phyloP scores from a whole-genome alignment of 192 early-diverging fungal genomes.

The Backusella psychrophila region DNA sequence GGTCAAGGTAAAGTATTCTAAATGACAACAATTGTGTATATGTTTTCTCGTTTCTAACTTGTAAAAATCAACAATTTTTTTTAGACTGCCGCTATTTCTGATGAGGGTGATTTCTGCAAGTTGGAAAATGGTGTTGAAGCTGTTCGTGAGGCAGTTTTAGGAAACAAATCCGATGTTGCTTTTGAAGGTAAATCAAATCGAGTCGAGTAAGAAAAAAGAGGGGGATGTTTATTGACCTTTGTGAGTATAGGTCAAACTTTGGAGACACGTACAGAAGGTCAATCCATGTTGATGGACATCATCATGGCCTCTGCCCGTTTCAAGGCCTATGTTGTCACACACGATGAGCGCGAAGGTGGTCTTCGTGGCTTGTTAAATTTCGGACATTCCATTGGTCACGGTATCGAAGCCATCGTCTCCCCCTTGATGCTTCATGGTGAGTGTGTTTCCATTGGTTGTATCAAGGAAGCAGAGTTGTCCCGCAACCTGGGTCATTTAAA shows the following conservation, averaged over 20 bases:
- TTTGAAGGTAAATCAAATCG: constrained; percentile 41
- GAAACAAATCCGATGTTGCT: constrained; percentile 33
- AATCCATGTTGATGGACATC: constrained; percentile 73
- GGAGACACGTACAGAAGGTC: constrained; percentile 59
- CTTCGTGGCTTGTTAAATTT: constrained; percentile 95
- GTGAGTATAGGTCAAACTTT: constrained; percentile 44
- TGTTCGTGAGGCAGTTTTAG: constrained; percentile 66
- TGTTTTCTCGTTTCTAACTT: too few relatives aligned
- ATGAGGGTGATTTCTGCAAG: constrained; percentile 81
- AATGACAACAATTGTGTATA: too few relatives aligned
- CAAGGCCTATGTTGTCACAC: constrained; percentile 93
- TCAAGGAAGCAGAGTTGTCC: constrained; percentile 92
- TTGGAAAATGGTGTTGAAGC: constrained; percentile 85
- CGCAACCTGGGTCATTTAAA: constrained; percentile 83
- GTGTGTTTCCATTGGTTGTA: constrained; percentile 93
- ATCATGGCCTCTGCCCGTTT: constrained; percentile 85
- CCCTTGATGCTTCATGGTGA: constrained; percentile 94
- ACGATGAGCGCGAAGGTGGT: constrained; percentile 94
- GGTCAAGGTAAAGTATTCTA: constrained; percentile 61
- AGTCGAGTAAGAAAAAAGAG: too few relatives aligned
- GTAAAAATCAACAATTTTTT: background rate
- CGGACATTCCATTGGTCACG: constrained; percentile 96
- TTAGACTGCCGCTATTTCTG: constrained; percentile 93
- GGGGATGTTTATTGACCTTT: too few relatives aligned
- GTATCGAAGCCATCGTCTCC: constrained; percentile 88